These are phyloP conservation scores for Alternaria sp. DNA, from an alignment of 2,329 filamentous ascomycete species.

Conservation along the genomic window DNA sequence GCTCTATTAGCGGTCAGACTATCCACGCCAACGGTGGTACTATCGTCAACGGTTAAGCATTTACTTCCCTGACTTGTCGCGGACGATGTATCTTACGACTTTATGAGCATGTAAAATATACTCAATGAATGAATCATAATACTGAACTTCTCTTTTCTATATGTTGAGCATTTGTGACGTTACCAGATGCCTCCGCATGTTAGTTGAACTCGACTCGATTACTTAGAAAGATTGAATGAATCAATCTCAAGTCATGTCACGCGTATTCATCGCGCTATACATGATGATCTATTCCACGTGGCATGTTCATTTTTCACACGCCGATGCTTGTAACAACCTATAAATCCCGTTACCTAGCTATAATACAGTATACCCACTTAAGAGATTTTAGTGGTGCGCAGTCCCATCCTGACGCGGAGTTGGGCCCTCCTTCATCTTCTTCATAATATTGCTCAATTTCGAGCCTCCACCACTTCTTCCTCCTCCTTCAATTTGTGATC, in stretches of 20 bases:
- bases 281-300: background rate
- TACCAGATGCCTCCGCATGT: background rate
- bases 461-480: slow-evolving; percentile 25
- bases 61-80: background rate
- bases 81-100: slow-evolving; percentile 9
- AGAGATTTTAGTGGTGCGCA: background rate
- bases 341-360: background rate
- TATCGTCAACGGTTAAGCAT: slow-evolving; percentile 42
- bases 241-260: background rate
- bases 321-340: background rate
- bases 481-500: slow-evolving; percentile 33
- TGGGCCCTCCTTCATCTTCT: slow-evolving; percentile 46
- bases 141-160: background rate
- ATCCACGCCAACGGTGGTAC: slow-evolving; percentile 65
- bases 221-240: background rate
- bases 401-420: slow-evolving; percentile 20
- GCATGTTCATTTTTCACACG: background rate
- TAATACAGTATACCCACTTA: background rate
- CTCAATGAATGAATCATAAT: slow-evolving; percentile 2
- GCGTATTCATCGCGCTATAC: background rate
- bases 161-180: background rate
- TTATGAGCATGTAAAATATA: slow-evolving; percentile 7
- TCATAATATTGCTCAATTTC: slow-evolving; percentile 44
- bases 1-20: slow-evolving; percentile 76
- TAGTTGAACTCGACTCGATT: background rate